Base-by-base conservation (phyloP, 352 stramenopile genomes). In the Phytopythium boreale region DNA sequence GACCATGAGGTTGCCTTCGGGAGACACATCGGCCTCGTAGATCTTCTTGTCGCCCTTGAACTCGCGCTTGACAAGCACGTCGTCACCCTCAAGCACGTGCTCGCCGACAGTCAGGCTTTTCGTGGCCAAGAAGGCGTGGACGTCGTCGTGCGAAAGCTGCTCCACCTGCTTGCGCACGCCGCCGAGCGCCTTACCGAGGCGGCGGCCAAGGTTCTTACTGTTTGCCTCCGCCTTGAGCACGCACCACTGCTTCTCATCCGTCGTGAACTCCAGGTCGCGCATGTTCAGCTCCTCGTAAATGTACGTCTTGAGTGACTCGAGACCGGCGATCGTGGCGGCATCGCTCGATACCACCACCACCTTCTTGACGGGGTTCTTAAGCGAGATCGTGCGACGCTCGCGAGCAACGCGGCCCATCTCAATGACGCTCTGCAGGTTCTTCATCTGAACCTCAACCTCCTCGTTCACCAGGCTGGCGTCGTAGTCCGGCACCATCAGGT, bases 251-350 rank as follows among this genome's bases (percentile, higher is more conserved):
- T 93, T 92, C 67, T 98, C 91, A 57, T 98, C 85, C 26, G 71
- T 83, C 50, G 87, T 86, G 50, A 99, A 90, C 41, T 93, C 78
- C 47, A 99, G 85, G 62, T 98, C 84, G 31, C 75, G 92, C 87
- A 90, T 94, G 87, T 99, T 99, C 27, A 99, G 81, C 82, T 99
- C 98, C 37, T 97, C 92, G 59, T 98, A 77, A 59, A 99, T 92
- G 82, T 99, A 99, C 58, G 77, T 82, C 67, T 95, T 75, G 20
- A 98, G 76, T 49, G 74, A 79, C 58, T 92, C 66, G 5, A 97
- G 77, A 12, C 87, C 87, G 9, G 84, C 75, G 24, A 98, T 71
- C 10, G 90, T 73, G 19, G 64, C 75, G 37, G 94, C 77, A 64
- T 99, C 84, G 27, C 83, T 90, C 61, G 88, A 92, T 57, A 99